Base-by-base conservation (phyloP, 306 rosid genomes). In the Arachis hypogaea region DNA sequence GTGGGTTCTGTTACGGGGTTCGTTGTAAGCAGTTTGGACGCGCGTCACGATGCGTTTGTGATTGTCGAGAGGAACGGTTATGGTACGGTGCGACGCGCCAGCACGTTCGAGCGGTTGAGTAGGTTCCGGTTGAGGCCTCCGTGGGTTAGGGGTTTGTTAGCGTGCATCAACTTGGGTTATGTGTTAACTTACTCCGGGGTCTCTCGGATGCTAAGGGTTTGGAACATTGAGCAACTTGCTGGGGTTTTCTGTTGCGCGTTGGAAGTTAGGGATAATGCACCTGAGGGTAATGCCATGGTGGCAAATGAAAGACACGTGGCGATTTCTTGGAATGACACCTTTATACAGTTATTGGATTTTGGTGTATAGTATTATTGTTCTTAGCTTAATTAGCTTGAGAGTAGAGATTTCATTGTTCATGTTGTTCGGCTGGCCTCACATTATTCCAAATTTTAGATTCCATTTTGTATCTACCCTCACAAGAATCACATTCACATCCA, bases 251-350 rank as follows among this genome's bases (percentile, higher is more conserved):
- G 85, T 4, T 46, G 60, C 43, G 5, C 59, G 0, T 57, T 92
- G 0, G 3, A 11, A 0, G 86, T 85, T 44, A 43, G 80, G 16
- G 52, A 22, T 22, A 22, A 22, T 22, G 28, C 28, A 22, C 28
- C 68, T 0, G 95, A 75, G 0, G 79, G 55, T 0, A 88, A 64
- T 16, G 84, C 89, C 0, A 47, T 95, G 45, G 92, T 85, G 0
- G 86, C 91, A 2, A 82, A 60, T 41, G 88, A 87, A 10, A 90
- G 92, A 68, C 91, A 92, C 47, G 89, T 95, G 76, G 98, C 87
- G 0, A 77, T 89, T 0, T 75, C 92, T 0, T 51, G 71, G 4
- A 65, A 4, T 4, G 84, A 87, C 61, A 47, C 82, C 42, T 63
- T 50, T 0, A 72, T 92, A 76, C 90, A 84, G 71, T 58, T 92